Evolutionary conservation across 345 rosid species (phyloP), one percentile per base, ranked within the genome.

Genomic region (Citrus inodora): DNA sequence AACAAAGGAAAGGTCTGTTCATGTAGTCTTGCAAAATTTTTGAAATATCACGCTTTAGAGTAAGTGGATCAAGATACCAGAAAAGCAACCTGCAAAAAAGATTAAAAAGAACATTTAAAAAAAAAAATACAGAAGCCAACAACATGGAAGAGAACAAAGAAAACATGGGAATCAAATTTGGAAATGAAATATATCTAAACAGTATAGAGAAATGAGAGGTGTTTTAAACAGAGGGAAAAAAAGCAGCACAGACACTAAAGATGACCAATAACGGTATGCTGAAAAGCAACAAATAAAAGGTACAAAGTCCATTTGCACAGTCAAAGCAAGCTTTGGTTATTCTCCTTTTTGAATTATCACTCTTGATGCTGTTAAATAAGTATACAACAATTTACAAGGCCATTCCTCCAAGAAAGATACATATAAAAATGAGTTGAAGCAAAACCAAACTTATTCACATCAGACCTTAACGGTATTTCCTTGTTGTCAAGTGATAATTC

Each of bases 61-160:
- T 80, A 79, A 83, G 40, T 3, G 96, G 97, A 72, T 94, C 90
- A 37, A 88, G 87, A 80, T 89, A 88, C 96, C 96, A 94, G 81
- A 88, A 80, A 21, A 90, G 70, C 85, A 92, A 71, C 92, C 97
- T 94, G 88, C 69, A 62, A 9, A 28, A 51, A 66, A 69, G 81
- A 78, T 67, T 25, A 6, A 33, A 76, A 33, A 51, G 7, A 30
- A 65, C 25, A 51, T 1, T 27, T 28, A 3, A 10, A 2, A 55
- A 65, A 65, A 22, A 11, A 37, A 21, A 63, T 62, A 14, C 19
- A 37, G 46, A 63, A 24, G 11, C 51, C 16, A 28, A 25, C 46
- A 61, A 17, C 56, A 60, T 6, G 13, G 55, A 74, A 59, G 46
- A 40, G 46, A 40, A 40, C 13, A 46, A 24, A 40, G 22, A 25